These are phyloP conservation scores for Cutaneotrichosporon sp. DNA, from an alignment of 1,284 basidiomycete species.

Conservation along the genomic window DNA sequence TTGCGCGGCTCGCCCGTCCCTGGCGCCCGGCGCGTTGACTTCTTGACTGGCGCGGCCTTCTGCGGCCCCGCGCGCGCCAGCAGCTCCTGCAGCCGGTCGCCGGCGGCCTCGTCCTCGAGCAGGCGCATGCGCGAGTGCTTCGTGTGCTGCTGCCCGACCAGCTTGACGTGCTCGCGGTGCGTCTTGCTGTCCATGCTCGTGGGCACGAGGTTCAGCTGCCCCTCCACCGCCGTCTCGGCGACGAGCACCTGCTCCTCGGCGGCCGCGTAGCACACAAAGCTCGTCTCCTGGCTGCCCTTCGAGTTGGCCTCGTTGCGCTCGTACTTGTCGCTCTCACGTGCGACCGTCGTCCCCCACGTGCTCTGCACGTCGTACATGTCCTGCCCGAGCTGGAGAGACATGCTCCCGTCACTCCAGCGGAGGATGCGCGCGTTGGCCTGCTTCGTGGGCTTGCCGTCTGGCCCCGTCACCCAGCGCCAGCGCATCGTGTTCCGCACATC, in stretches of 20 bases:
- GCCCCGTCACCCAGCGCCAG: constrained; percentile 50
- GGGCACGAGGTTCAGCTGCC: constrained; percentile 44
- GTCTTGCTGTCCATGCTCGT: constrained; percentile 47
- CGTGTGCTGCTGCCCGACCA: constrained; percentile 47
- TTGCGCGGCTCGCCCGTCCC: constrained; percentile 13
- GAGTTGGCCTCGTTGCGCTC: background rate
- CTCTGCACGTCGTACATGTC: constrained; percentile 51
- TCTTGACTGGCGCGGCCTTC: constrained; percentile 13
- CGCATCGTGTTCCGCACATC: constrained; percentile 51
- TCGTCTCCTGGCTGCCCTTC: constrained; percentile 23
- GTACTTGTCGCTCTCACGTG: constrained; percentile 20
- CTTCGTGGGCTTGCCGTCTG: constrained; percentile 37
- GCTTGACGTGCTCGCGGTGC: constrained; percentile 48
- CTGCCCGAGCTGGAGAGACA: constrained; percentile 49
- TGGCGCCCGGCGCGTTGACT: constrained; percentile 4
- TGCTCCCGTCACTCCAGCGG: constrained; percentile 53
- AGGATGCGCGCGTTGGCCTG: constrained; percentile 50
- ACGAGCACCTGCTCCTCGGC: constrained; percentile 39
- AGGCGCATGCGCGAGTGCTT: constrained; percentile 50
- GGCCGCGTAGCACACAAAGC: constrained; percentile 38
- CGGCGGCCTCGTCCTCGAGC: constrained; percentile 41
- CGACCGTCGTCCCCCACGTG: constrained; percentile 40
- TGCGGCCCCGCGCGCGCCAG: constrained; percentile 30
- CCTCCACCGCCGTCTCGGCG: constrained; percentile 44
- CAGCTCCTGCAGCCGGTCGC: constrained; percentile 32